Evolutionary conservation across 306 rosid species (phyloP).

Genomic region (Cercis canadensis): DNA sequence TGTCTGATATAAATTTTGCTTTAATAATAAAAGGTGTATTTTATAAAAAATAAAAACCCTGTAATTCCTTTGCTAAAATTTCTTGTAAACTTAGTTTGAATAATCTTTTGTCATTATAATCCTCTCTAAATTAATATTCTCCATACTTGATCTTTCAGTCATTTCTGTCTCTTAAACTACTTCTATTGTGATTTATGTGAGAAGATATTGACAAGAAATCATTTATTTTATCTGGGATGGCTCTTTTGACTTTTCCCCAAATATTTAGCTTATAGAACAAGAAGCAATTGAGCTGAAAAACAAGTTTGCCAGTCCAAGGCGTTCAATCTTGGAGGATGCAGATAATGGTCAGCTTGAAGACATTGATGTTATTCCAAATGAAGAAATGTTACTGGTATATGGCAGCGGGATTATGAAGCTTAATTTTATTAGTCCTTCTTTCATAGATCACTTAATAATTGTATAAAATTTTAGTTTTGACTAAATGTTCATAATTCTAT

Average conservation of each 20-base stretch:
- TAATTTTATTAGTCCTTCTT: slow-evolving; percentile 1
- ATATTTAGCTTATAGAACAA: slow-evolving; percentile 71
- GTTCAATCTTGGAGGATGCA: slow-evolving; percentile 80
- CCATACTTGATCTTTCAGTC: too few species aligned
- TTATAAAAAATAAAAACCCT: too few species aligned
- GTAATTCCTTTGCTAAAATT: not conserved
- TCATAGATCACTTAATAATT: slow-evolving; percentile 1
- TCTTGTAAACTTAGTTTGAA: not conserved
- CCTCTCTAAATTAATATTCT: too few species aligned
- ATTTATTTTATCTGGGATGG: slow-evolving; percentile 9
- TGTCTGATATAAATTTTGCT: too few species aligned
- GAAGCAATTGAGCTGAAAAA: slow-evolving; percentile 89
- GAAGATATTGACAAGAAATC: not conserved
- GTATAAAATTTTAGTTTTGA: not conserved
- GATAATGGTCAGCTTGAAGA: slow-evolving; percentile 95
- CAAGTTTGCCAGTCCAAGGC: slow-evolving; percentile 82
- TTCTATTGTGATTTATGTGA: not conserved
- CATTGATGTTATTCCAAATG: slow-evolving; percentile 96
- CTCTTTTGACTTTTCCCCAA: slow-evolving; percentile 26
- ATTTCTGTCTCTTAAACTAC: too few species aligned
- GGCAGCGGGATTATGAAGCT: slow-evolving; percentile 23
- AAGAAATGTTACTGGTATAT: slow-evolving; percentile 88
- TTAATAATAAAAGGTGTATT: too few species aligned
- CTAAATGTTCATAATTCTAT: slow-evolving; percentile 11
- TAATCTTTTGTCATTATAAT: too few species aligned